Percentiles rank a stretch among this genome's conserved stretches.
These are phyloP conservation scores for Fraxinus nigra DNA, from an alignment of 305 asterid species.

Conservation along the genomic window DNA sequence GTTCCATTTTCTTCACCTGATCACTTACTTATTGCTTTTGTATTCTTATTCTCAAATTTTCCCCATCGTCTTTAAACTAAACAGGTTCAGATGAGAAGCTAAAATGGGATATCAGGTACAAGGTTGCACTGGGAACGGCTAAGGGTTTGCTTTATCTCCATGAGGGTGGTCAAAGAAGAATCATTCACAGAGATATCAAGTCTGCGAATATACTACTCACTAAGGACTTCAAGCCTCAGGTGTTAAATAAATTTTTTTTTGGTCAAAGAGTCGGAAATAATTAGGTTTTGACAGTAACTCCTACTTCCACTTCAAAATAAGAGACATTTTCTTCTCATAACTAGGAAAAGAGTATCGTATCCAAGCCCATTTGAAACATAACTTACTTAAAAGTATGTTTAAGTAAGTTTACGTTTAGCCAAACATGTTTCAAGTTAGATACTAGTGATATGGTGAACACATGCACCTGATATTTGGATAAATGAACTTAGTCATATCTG, in stretches of 20 bases:
- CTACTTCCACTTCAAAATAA: background rate
- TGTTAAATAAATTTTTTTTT: slow-evolving; percentile 13
- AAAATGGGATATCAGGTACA: slow-evolving; percentile 67
- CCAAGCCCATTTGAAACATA: background rate
- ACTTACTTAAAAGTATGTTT: background rate
- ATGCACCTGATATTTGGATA: background rate
- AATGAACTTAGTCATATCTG: background rate
- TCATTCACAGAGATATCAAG: slow-evolving; percentile 89
- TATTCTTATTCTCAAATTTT: background rate
- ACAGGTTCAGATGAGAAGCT: slow-evolving; percentile 69
- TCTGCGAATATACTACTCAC: slow-evolving; percentile 92
- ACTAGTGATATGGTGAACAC: background rate
- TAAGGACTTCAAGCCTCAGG: slow-evolving; percentile 88
- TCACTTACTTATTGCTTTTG: background rate
- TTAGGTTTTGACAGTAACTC: background rate
- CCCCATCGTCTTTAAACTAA: background rate
- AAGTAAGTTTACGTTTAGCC: background rate
- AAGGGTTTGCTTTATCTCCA: slow-evolving; percentile 85
- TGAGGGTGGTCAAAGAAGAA: slow-evolving; percentile 89
- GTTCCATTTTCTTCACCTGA: background rate
- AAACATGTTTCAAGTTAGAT: background rate
- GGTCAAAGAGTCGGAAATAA: background rate
- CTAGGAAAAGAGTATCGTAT: background rate
- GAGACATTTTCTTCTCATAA: background rate
- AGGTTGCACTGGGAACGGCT: slow-evolving; percentile 79